Evolutionary conservation across 108 stramenopile genomes (phyloP), one percentile per base, ranked within the genome.

Genomic region (Parietichytrium sp.): DNA sequence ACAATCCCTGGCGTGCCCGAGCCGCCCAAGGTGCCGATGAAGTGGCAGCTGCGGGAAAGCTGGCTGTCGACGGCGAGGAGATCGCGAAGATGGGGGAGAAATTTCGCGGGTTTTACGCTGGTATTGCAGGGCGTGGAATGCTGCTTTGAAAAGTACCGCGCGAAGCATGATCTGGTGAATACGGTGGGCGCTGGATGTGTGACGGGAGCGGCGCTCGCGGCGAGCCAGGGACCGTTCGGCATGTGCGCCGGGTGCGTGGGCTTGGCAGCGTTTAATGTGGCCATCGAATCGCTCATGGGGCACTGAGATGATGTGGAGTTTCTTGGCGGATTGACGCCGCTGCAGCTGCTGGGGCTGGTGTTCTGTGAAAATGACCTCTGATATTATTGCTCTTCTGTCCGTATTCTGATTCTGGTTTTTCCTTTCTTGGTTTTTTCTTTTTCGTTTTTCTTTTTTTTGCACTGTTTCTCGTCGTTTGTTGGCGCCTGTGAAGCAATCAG

Each of bases 51-150:
- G n/a, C 54, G 81, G 38, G 51, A 38, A 15, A 55, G 55, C 18
- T 54, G 29, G 53, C 33, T 48, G 36, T 25, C 54, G 0, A 85
- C 79, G 12, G 52, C 16, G 18, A 10, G 20, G 1, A 54, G 47
- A 29, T 15, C 31, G 8, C 47, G 47, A 13, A 48, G 77, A 13
- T 78, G 81, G 83, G 83, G 78, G 4, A 52, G 38, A 27, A 83
- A 80, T 42, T 86, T 86, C 52, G 85, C 54, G 12, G 12, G 47
- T 12, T 29, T 86, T 16, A 80, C 82, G 20, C 49, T 49, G 29
- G 42, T 86, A 6, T 86, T 78, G 29, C 50, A 78, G 3, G 72
- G 78, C 30, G 85, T 86, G 18, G 85, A 86, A n/a, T 86, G 85
- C 54, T 23, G 13, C 31, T 33, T 86, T 2, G 85, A 83, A 27